Conservation (phyloP, 2,329 filamentous ascomycete species). For the Ophiostoma novo-ulmi region DNA sequence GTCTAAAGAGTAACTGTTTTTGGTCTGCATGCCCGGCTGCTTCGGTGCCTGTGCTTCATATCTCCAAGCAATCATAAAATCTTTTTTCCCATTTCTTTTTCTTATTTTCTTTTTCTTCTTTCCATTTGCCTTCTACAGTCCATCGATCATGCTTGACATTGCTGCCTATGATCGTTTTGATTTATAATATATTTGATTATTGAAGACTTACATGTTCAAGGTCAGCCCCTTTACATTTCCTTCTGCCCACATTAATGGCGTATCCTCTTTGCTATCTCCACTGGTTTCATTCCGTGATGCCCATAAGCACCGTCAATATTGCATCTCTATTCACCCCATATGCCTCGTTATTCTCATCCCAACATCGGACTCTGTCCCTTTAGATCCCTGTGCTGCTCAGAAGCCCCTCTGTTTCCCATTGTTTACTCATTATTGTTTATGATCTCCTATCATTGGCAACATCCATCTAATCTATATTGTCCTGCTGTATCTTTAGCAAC, state of each 20-base stretch:
- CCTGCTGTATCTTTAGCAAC: neutral
- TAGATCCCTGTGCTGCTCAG: conserved; percentile 20
- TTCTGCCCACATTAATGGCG: neutral
- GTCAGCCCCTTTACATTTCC: neutral
- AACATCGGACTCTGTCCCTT: conserved; percentile 14
- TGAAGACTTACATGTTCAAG: neutral
- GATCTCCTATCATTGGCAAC: conserved; percentile 1
- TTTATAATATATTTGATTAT: neutral
- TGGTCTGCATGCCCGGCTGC: neutral
- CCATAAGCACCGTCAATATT: neutral
- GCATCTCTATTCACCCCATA: neutral
- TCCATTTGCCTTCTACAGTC: neutral
- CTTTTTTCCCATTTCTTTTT: neutral
- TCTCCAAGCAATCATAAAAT: neutral
- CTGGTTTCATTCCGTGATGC: too few relatives aligned
- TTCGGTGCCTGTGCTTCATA: neutral
- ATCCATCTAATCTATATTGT: neutral
- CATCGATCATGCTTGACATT: neutral
- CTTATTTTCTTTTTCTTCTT: neutral
- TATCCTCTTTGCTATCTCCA: neutral
- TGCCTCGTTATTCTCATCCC: conserved; percentile 15
- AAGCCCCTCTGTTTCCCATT: neutral
- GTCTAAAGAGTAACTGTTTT: neutral
- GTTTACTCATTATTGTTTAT: conserved; percentile 2
- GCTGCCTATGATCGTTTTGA: conserved; percentile 1